Base-by-base conservation (phyloP, 2,329 filamentous ascomycete species). In the Fusarium subtropicale region DNA sequence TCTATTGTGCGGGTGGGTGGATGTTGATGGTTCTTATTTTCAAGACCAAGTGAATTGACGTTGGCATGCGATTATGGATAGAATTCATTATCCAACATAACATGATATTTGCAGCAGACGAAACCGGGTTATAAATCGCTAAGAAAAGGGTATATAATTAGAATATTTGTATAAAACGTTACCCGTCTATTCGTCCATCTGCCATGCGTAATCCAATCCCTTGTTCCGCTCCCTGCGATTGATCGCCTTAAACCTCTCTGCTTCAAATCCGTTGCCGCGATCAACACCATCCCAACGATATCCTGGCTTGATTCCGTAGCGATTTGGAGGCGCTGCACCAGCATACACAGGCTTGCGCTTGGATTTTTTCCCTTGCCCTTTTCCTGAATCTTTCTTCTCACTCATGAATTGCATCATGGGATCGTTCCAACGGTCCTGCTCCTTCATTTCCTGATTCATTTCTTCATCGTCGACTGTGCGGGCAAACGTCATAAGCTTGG, bases 241-340 rank as follows among this genome's bases (percentile, higher is more conserved):
- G 71, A 94, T 84, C 3, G 94, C 92, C 78, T 92, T 93, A 81
- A 98, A 98, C 82, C 94, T 92, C 77, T 97, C 91, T 66, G 88
- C 91, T 82, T 99, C 96, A 77, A 97, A 98, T 1, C 95, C 95
- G 81, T 93, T 99, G 22, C 93, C 86, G 70, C 96, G 86, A 83
- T 99, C 96, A 20, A 99, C 96, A 8, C 97, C 96, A 83, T 99
- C 96, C 96, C 96, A 99, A 69, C 93, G 85, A 82, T 97, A 93
- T 0, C 96, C 97, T 0, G 96, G 96, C 64, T 91, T 86, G 66
- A 99, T 98, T 2, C 92, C 93, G 81, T 98, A 98, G 22, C 96
- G 87, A 84, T 99, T 99, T 45, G 96, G 96, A 75, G 92, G 87
- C 58, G 91, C 92, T 0, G 90, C 86, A 1, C 95, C 96, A 64